Evolutionary conservation across 768 basidiomycete species (phyloP), one percentile per base, ranked within the genome.

Genomic region (Macrocybe gigantea): DNA sequence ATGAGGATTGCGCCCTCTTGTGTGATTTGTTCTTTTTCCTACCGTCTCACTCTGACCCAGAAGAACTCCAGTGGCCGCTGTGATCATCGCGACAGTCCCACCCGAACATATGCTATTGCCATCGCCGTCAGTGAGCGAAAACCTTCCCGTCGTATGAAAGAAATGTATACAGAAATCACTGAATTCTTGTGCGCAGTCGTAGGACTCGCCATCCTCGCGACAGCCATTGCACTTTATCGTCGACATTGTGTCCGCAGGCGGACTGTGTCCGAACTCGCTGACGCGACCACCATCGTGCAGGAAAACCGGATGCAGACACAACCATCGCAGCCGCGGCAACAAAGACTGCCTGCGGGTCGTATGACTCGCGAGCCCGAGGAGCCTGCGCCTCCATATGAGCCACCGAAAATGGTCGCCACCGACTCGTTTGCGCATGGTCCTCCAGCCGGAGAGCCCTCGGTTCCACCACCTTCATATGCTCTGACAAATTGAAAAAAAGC

Each of bases 41-140:
- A 15, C 11, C 33, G 7, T 7, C 4, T 38, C 22, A 6, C 15
- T 6, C 30, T 42, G 36, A 41, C 36, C 40, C 11, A n/a, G 6
- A 15, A 36, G 6, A 30, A 37, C 32, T 51, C 48, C 13, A 38
- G 39, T 14, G 40, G 38, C 37, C 34, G 51, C 41, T 54, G 53
- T 39, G 14, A 22, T 6, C 12, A 35, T 8, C 37, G 44, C 37
- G 30, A 49, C 22, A 44, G 45, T 5, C 44, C 50, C 5, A 46
- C 53, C 5, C 22, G 22, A 1, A 54, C 50, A 22, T 54, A 54
- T 32, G 53, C 50, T 9, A 34, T 43, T 33, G 14, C 40, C 10
- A 41, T 54, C 22, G 45, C 45, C 33, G 14, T 54, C 7, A 43
- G 50, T 54, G 22, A 38, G 44, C 14, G 5, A 13, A 6, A 8